phyloP scores from a whole-genome alignment of 2,329 filamentous ascomycete genomes.

The Fusarium sp. region DNA sequence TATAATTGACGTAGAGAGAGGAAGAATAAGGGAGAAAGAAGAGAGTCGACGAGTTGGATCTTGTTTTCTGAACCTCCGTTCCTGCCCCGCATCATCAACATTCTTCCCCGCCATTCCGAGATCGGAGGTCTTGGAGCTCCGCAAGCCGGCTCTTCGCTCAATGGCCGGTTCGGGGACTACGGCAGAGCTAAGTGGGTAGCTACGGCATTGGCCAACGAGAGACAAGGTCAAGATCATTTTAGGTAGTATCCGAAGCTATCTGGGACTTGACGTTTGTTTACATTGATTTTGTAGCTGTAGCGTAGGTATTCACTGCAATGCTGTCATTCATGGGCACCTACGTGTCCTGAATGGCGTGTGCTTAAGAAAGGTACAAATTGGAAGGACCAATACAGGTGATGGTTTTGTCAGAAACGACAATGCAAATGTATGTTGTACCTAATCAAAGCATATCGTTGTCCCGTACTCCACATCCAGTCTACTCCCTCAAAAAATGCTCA shows the following conservation, averaged over 20 bases:
- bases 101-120: constrained; percentile 54
- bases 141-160: constrained; percentile 35
- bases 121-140: constrained; percentile 51
- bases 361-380: not conserved
- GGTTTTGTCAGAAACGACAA: constrained; percentile 16
- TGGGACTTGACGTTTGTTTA: not conserved
- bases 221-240: constrained; percentile 34
- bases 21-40: constrained; percentile 13
- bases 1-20: not conserved
- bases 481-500: constrained; percentile 40
- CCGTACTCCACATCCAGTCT: constrained; percentile 38
- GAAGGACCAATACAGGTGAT: constrained; percentile 2
- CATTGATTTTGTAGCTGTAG: not conserved
- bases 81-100: constrained; percentile 45
- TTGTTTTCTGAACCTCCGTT: constrained; percentile 32
- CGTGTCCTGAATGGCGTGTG: constrained; percentile 6
- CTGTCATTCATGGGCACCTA: not conserved
- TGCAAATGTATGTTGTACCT: constrained; percentile 23
- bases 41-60: constrained; percentile 12
- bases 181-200: constrained; percentile 34
- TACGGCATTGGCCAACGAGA: constrained; percentile 41
- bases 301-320: not conserved
- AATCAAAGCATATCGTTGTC: constrained; percentile 30
- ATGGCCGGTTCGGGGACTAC: constrained; percentile 38
- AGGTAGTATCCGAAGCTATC: constrained; percentile 24